Base-by-base conservation (phyloP, 306 rosid genomes). In the Pterocarpus santalinus region DNA sequence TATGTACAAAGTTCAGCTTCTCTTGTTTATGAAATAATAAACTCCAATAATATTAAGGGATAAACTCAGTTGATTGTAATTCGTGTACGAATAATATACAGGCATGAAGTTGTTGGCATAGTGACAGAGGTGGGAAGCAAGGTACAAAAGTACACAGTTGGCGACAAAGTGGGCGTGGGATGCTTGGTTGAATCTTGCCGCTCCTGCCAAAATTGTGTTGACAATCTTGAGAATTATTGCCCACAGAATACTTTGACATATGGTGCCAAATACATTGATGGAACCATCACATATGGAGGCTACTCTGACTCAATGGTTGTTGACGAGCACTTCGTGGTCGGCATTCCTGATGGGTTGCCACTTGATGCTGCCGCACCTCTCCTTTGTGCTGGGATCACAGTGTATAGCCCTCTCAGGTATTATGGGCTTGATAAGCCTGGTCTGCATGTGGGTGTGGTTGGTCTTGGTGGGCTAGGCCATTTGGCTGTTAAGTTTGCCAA, bases 321-420 rank as follows among this genome's bases (percentile, higher is more conserved):
- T 0, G 87, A 90, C 0, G 85, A 90, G 13, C 87, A 75, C 28
- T 90, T 81, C 41, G 64, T 84, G 13, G 7, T 90, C n/a, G 76
- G 65, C 5, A 81, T 90, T 39, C 88, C 94, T 0, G 85, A 87
- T 9, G 22, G 4, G 5, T 38, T 89, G 7, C 86, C 89, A 4
- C 91, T 89, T 52, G 90, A 89, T 35, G 79, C 87, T 53, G 82
- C 82, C 36, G 94, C 90, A 17, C 94, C 94, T 9, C 83, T 90
- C 2, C 86, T 90, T 2, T 90, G 94, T 77, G 92, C 94, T 0
- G 91, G 94, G 4, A 89, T 90, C 68, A 87, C 94, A 4, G 89
- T 86, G 5, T 89, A 88, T 57, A 90, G 94, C 55, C 92, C 91
- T 17, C 7, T 87, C 69, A 77, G 69, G 63, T 68, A 79, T 49